Percentiles rank a stretch among this genome's conserved stretches.
These are phyloP conservation scores for Calocera viscosa DNA, from an alignment of 768 basidiomycete genomes.

Conservation along the genomic window DNA sequence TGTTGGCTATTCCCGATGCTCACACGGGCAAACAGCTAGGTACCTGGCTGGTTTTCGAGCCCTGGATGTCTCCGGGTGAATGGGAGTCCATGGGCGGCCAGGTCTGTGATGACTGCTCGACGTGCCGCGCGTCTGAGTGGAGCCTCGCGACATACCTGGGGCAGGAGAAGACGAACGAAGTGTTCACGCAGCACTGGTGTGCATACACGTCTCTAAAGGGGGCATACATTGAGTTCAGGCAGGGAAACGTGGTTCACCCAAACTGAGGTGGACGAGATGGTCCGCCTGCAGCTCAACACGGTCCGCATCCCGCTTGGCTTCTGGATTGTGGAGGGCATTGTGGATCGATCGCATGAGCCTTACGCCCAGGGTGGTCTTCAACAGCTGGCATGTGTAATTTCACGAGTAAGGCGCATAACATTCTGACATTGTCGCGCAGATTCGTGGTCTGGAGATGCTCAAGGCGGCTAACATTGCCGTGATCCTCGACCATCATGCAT, in stretches of 20 bases:
- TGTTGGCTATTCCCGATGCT: neutral
- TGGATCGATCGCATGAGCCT: slow-evolving; percentile 46
- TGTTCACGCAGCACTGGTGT: slow-evolving; percentile 54
- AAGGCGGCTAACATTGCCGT: slow-evolving; percentile 46
- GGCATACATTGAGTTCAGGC: neutral
- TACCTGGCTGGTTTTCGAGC: slow-evolving; percentile 57
- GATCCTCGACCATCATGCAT: slow-evolving; percentile 58
- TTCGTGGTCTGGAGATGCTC: slow-evolving; percentile 49
- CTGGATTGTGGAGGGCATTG: slow-evolving; percentile 67
- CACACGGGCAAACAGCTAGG: slow-evolving; percentile 11
- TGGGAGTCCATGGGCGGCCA: slow-evolving; percentile 68
- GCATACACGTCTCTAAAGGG: neutral
- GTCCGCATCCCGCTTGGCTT: slow-evolving; percentile 70
- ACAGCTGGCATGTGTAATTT: slow-evolving; percentile 39
- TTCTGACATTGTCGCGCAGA: slow-evolving; percentile 29
- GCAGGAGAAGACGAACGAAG: slow-evolving; percentile 44
- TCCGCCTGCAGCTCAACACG: slow-evolving; percentile 51
- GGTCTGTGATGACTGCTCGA: slow-evolving; percentile 43
- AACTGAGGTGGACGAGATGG: slow-evolving; percentile 44
- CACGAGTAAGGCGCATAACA: neutral
- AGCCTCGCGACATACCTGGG: slow-evolving; percentile 26
- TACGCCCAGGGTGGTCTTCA: slow-evolving; percentile 58
- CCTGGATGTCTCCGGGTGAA: slow-evolving; percentile 79
- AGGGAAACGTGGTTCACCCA: slow-evolving; percentile 65
- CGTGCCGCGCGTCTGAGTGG: slow-evolving; percentile 60